phyloP scores from a whole-genome alignment of 2,329 filamentous ascomycete species.

The Trichoderma aggressivum region DNA sequence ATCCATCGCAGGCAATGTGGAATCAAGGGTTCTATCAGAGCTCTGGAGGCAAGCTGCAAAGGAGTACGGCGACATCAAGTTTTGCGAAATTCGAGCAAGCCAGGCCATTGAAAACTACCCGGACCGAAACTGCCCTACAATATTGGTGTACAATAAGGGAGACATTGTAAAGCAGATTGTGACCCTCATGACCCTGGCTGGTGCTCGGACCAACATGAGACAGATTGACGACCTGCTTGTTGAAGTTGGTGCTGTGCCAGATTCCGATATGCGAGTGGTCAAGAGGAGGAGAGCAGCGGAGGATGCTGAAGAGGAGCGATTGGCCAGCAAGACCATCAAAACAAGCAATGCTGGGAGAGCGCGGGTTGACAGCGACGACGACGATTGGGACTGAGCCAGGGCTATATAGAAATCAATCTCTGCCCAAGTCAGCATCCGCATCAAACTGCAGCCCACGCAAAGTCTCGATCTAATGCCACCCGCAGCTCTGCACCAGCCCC shows the following conservation, averaged over 20 bases:
- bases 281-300: constrained; percentile 59
- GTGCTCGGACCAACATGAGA: constrained; percentile 64
- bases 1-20: constrained; percentile 73
- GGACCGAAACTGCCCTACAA: constrained; percentile 89
- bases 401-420: constrained; percentile 3
- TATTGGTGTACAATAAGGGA: constrained; percentile 86
- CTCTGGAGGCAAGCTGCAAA: constrained; percentile 80
- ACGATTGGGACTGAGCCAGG: constrained; percentile 58
- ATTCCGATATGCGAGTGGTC: constrained; percentile 73
- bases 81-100: constrained; percentile 89
- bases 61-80: constrained; percentile 93
- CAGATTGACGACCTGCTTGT: constrained; percentile 80
- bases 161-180: constrained; percentile 91
- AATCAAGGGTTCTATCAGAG: constrained; percentile 78
- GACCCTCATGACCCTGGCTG: constrained; percentile 77
- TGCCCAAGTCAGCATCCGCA: neutral
- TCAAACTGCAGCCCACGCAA: neutral
- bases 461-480: neutral
- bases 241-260: constrained; percentile 73
- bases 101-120: constrained; percentile 97
- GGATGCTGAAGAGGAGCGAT: constrained; percentile 57
- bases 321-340: constrained; percentile 48
- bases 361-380: constrained; percentile 45
- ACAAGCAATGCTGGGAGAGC: constrained; percentile 48
- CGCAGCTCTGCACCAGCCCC: neutral